Base-by-base conservation (phyloP, 192 early-diverging fungal genomes). In the Umbelopsis vinacea region DNA sequence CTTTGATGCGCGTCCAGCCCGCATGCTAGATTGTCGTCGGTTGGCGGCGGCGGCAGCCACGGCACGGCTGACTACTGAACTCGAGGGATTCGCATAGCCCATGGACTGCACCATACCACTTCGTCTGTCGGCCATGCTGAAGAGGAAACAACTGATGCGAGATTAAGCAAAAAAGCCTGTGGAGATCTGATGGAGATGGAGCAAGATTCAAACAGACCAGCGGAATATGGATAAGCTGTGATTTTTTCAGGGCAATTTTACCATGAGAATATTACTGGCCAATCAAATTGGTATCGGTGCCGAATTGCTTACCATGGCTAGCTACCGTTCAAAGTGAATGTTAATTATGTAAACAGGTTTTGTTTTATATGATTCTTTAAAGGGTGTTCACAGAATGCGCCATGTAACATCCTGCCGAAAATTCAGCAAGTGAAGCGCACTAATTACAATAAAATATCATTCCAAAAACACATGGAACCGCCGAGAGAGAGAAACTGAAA, bases 21-120 rank as follows among this genome's bases (percentile, higher is more conserved):
- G 74, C 38, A 63, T 63, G 45, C 74, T 50, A 8, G 70, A 73
- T 63, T 80, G 79, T 46, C 73, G 71, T 63, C 71, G 73, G 23
- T 76, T 76, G 14, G 79, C 79, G 7, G 79, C 79, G 7, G 79
- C 79, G 21, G 78, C 78, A 46, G 79, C 79, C 17, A 80, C 79
- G 9, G 79, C 79, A 50, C 79, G 66, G 15, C 75, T 76, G 6
- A 80, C 79, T 40, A 80, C 71, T 26, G 74, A 29, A 23, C 71
- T 67, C 29, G 63, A 46, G 47, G 54, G 29, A 19, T 68, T 19
- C 46, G 72, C 69, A 68, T 80, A 80, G 10, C 74, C 79, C 73
- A 74, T 76, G 4, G 74, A 67, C 52, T 76, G 74, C 38, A 80
- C 79, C 79, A 80, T 76, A 50, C 79, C 74, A 54, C 69, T 73